These are phyloP conservation scores for Suhomyces pyralidae DNA, from an alignment of 805 yeast species.

Conservation along the genomic window DNA sequence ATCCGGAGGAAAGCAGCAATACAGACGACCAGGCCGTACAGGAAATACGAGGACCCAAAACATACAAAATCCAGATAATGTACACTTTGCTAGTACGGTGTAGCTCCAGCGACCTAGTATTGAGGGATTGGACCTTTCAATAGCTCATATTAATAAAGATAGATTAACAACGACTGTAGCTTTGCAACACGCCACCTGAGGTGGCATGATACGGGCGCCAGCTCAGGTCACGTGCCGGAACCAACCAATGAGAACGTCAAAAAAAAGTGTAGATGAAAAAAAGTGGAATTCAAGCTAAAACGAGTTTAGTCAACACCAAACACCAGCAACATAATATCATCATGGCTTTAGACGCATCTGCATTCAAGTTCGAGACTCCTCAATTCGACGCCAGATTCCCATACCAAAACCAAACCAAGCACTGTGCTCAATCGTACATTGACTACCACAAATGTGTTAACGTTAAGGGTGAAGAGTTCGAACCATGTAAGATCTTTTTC, in stretches of 20 bases:
- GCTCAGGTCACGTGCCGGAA: constrained; percentile 1
- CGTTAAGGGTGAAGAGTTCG: constrained; percentile 97
- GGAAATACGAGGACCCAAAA: constrained; percentile 20
- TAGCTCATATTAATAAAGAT: background rate
- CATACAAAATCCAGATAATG: constrained; percentile 18
- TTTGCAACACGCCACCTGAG: background rate
- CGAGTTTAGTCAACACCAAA: background rate
- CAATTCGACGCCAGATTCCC: constrained; percentile 95
- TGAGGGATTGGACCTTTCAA: constrained; percentile 16
- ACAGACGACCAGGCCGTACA: constrained; percentile 7
- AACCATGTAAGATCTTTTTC: constrained; percentile 94
- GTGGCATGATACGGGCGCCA: background rate
- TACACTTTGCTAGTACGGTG: constrained; percentile 12
- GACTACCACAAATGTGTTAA: constrained; percentile 97
- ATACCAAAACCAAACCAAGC: constrained; percentile 94
- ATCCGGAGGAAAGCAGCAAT: background rate
- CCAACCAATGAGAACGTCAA: constrained; percentile 8
- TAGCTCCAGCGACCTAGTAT: constrained; percentile 1
- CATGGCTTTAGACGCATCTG: constrained; percentile 27
- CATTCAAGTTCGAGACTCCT: constrained; percentile 30
- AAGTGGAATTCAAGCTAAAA: background rate
- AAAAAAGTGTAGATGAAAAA: constrained; percentile 5
- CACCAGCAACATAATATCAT: constrained; percentile 3
- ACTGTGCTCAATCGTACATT: constrained; percentile 97
- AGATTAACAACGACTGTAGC: background rate